phyloP scores from a whole-genome alignment of 164 flowering plant genomes.

The Berberis vulgaris region DNA sequence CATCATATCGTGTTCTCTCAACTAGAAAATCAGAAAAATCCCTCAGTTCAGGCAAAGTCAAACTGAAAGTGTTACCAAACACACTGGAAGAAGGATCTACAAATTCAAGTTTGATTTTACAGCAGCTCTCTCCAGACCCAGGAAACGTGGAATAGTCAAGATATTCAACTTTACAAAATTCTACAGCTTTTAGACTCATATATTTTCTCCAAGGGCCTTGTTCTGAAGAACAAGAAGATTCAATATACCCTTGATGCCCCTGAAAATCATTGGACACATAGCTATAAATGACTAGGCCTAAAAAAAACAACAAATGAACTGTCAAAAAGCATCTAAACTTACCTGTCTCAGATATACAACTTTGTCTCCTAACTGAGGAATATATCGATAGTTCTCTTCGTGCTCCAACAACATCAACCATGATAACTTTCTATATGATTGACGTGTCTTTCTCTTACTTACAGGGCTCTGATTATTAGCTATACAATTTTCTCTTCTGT shows the following conservation, averaged over 20 bases:
- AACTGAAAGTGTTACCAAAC: conserved; percentile 37
- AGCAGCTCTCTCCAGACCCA: conserved; percentile 90
- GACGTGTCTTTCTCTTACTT: conserved; percentile 33
- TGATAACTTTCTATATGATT: conserved; percentile 40
- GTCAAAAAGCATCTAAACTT: conserved; percentile 1
- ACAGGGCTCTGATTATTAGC: conserved; percentile 30
- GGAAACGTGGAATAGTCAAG: conserved; percentile 62
- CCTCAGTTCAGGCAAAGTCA: conserved; percentile 74
- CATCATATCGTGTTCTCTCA: conserved; percentile 73
- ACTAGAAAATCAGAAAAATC: conserved; percentile 87
- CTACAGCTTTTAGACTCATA: conserved; percentile 62
- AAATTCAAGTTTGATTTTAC: conserved; percentile 68
- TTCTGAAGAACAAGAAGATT: conserved; percentile 23
- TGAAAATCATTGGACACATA: conserved; percentile 18
- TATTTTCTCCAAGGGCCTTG: conserved; percentile 57
- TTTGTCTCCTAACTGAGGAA: conserved; percentile 89
- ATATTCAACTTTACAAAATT: conserved; percentile 59
- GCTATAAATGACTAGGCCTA: neutral
- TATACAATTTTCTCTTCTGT: conserved; percentile 33
- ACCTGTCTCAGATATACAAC: conserved; percentile 91
- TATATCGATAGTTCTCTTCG: conserved; percentile 73
- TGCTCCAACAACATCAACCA: conserved; percentile 75
- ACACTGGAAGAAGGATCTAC: conserved; percentile 56
- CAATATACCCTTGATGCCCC: conserved; percentile 82
- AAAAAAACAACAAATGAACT: neutral